A percentile compares a stretch with the other conserved stretches of the same genome.
phyloP scores from a whole-genome alignment of 2,329 filamentous ascomycete genomes.

The Nemania diffusa region DNA sequence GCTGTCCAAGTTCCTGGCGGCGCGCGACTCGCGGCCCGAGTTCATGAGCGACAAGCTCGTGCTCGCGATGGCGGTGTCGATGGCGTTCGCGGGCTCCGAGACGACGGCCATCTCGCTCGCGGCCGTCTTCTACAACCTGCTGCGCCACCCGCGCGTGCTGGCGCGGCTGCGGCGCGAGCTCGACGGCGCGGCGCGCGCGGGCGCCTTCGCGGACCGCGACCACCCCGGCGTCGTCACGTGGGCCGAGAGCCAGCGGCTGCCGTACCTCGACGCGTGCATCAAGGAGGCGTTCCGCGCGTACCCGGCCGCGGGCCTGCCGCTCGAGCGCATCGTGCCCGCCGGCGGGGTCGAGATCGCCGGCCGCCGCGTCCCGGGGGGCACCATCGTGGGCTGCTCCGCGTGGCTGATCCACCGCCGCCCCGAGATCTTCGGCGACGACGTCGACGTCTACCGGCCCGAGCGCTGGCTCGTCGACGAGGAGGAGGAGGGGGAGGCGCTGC shows the following conservation, averaged over 20 bases:
- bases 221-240: conserved; percentile 73
- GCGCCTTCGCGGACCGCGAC: conserved; percentile 61
- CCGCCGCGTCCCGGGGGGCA: conserved; percentile 71
- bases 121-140: conserved; percentile 77
- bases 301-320: conserved; percentile 76
- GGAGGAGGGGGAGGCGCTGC: too few species aligned
- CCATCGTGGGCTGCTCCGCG: conserved; percentile 78
- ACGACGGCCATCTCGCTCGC: conserved; percentile 81
- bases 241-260: conserved; percentile 74
- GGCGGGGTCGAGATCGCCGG: conserved; percentile 72
- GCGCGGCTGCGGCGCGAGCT: conserved; percentile 69
- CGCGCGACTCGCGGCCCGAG: conserved; percentile 72
- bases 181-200: conserved; percentile 65
- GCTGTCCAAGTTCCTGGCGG: conserved; percentile 77
- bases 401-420: conserved; percentile 78
- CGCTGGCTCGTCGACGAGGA: conserved; percentile 68
- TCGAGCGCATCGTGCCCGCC: conserved; percentile 77
- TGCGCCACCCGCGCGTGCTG: conserved; percentile 70
- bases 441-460: conserved; percentile 74
- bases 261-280: conserved; percentile 80
- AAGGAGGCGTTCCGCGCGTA: conserved; percentile 83
- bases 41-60: conserved; percentile 78
- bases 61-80: conserved; percentile 76
- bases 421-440: conserved; percentile 75
- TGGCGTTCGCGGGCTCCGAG: conserved; percentile 80